These are phyloP conservation scores for Sphagnum contortum DNA, from an alignment of 225 moss, liverwort and hornwort genomes.

Conservation along the genomic window DNA sequence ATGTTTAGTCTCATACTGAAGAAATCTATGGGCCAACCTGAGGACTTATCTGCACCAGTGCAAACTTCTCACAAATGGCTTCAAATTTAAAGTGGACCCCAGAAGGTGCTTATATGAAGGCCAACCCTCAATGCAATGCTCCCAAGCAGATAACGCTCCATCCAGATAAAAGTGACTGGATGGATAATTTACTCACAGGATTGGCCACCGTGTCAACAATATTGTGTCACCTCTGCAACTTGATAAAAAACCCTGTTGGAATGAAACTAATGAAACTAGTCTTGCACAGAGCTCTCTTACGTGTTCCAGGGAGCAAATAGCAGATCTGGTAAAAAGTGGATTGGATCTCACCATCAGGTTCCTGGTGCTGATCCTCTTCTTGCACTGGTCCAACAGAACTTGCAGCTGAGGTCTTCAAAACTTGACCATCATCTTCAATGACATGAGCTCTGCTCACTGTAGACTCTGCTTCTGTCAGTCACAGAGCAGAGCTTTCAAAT, in stretches of 20 bases:
- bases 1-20: not conserved
- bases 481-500: not conserved
- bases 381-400: constrained; percentile 18
- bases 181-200: no score
- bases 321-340: not conserved
- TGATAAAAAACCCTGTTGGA: not conserved
- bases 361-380: constrained; percentile 24
- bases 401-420: constrained; percentile 17
- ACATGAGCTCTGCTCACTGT: constrained; percentile 38
- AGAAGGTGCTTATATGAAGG: no score
- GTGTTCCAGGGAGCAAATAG: not conserved
- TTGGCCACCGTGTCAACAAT: no score
- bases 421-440: constrained; percentile 35
- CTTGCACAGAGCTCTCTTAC: not conserved
- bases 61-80: no score
- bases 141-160: no score
- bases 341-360: constrained; percentile 15
- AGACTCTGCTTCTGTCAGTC: constrained; percentile 29
- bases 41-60: no score
- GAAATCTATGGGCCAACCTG: no score
- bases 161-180: no score
- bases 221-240: no score
- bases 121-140: no score
- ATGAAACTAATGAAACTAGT: not conserved
- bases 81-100: no score